These are phyloP conservation scores for Anastatica hierochuntica DNA, from an alignment of 345 rosid genomes.

Conservation along the genomic window DNA sequence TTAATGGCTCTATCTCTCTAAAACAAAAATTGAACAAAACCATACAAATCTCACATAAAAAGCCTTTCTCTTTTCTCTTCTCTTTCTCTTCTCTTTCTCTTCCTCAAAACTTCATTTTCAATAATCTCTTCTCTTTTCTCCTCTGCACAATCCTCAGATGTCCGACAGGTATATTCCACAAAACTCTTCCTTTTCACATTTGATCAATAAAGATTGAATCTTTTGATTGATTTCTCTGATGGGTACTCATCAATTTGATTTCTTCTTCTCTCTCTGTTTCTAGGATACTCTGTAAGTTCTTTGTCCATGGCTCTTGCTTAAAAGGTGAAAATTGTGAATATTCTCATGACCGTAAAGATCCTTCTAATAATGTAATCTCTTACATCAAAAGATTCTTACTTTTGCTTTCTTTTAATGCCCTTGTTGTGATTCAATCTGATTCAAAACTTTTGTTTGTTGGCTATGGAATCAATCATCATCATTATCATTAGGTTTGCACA, in stretches of 20 bases:
- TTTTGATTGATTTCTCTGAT: too few species aligned
- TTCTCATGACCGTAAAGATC: constrained; percentile 72
- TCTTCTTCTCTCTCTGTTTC: background rate
- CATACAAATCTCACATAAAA: constrained; percentile 10
- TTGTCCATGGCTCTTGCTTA: constrained; percentile 83
- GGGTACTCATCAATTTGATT: background rate
- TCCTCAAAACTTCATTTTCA: too few species aligned
- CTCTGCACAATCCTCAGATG: constrained; percentile 12
- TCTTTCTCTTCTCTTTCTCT: constrained; percentile 6
- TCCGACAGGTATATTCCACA: constrained; percentile 21
- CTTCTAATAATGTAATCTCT: constrained; percentile 48
- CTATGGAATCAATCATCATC: too few species aligned
- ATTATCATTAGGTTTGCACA: constrained; percentile 56
- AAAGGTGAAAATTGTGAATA: constrained; percentile 92
- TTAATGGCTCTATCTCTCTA: constrained; percentile 5
- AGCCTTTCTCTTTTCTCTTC: background rate
- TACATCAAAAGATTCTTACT: background rate
- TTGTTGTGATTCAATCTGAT: background rate
- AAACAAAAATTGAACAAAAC: constrained; percentile 13
- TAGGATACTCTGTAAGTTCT: constrained; percentile 76
- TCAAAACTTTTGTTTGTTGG: too few species aligned
- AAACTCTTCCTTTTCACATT: background rate
- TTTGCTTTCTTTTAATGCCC: background rate
- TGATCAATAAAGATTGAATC: background rate
- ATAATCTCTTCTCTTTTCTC: background rate